A percentile compares a stretch with the other conserved stretches of the same genome.
Evolutionary conservation across 129 eudicot species (phyloP).

Genomic region (Erigeron canadensis): DNA sequence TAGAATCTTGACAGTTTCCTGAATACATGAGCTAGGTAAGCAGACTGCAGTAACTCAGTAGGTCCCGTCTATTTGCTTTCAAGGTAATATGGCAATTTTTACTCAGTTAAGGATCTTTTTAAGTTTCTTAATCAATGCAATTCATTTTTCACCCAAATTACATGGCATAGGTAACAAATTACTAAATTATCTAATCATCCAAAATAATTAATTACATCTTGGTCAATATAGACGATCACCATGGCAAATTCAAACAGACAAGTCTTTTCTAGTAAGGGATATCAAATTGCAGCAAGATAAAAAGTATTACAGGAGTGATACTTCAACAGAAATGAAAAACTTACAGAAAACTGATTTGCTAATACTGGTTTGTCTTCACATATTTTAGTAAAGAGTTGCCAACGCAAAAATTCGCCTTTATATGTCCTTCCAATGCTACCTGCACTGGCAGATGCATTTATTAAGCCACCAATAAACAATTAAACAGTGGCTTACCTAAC

Average conservation of each 20-base stretch:
- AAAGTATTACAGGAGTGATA: not conserved
- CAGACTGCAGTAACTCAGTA: not conserved
- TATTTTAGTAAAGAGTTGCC: slow-evolving; percentile 82
- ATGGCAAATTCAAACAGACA: slow-evolving; percentile 9
- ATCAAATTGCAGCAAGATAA: slow-evolving; percentile 3
- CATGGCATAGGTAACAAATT: not conserved
- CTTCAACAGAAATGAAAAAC: slow-evolving; percentile 29
- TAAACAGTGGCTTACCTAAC: not conserved
- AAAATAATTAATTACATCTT: not conserved
- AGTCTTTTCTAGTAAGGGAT: slow-evolving; percentile 13
- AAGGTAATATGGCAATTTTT: not conserved
- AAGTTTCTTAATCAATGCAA: too few relatives aligned
- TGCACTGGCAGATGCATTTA: slow-evolving; percentile 56
- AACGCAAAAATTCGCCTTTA: slow-evolving; percentile 93
- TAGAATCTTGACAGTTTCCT: not conserved
- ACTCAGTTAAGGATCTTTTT: not conserved
- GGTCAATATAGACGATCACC: not conserved
- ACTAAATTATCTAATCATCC: slow-evolving; percentile 6
- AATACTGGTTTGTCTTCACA: slow-evolving; percentile 94
- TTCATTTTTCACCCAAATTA: not conserved
- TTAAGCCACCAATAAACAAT: slow-evolving; percentile 30
- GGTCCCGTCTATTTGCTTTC: not conserved
- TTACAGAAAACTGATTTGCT: slow-evolving; percentile 95
- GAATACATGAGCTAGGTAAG: not conserved
- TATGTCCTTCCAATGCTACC: slow-evolving; percentile 98